Conservation (phyloP, 768 basidiomycete species). For the Lactarius sanguifluus region DNA sequence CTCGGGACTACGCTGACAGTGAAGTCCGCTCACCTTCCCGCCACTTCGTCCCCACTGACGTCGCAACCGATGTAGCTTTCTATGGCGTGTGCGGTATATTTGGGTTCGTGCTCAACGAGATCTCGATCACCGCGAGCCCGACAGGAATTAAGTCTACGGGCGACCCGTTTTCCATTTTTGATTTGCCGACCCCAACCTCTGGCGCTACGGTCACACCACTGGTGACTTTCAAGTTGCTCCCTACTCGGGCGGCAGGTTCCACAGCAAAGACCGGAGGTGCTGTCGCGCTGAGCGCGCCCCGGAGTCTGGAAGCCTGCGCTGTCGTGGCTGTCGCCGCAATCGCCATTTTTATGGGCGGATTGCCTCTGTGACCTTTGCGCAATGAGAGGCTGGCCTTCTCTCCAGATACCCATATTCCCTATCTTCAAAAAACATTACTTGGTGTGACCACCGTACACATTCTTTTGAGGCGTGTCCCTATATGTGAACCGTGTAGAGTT, state of each 20-base stretch:
- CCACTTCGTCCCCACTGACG: background rate
- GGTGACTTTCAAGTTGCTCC: background rate
- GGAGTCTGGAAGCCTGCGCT: background rate
- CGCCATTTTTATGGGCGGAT: background rate
- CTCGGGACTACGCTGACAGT: background rate
- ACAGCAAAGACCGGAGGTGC: background rate
- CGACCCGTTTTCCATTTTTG: constrained; percentile 12
- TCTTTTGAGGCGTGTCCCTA: background rate
- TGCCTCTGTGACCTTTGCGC: background rate
- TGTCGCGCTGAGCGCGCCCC: background rate
- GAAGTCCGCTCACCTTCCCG: background rate
- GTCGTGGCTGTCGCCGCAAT: background rate
- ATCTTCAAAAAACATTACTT: background rate
- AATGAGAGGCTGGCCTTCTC: background rate
- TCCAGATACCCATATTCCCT: background rate
- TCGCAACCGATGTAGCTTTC: background rate
- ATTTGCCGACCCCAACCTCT: no score
- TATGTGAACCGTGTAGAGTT: background rate
- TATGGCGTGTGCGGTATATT: background rate
- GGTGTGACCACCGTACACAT: background rate
- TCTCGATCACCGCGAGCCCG: background rate
- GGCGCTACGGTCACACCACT: no score
- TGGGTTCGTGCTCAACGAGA: background rate
- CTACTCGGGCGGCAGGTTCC: background rate
- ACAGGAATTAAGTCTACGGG: constrained; percentile 4